Evolutionary conservation across 169 alveolate genomes (phyloP).

Genomic region (Eimeria praecox): DNA sequence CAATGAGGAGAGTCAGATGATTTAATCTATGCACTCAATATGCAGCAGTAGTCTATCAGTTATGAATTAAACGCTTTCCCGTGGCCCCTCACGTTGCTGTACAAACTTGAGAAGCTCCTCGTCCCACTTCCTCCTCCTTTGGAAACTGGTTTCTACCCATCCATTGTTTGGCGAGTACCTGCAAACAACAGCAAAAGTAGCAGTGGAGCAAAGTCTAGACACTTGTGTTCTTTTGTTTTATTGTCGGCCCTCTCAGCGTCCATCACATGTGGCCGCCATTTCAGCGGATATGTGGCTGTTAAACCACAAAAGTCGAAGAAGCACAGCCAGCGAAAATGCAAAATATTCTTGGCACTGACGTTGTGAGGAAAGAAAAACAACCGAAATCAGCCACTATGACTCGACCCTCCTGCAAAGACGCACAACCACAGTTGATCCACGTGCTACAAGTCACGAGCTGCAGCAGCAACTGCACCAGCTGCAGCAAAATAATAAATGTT

Average conservation of each 20-base stretch:
- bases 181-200: not conserved
- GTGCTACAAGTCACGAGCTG: not conserved
- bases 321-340: too few relatives aligned
- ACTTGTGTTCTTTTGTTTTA: too few relatives aligned
- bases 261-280: too few relatives aligned
- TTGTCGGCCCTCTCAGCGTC: too few relatives aligned
- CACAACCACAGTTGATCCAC: not conserved
- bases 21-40: not conserved
- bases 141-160: conserved; percentile 10
- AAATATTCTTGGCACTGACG: not conserved
- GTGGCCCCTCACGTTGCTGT: not conserved
- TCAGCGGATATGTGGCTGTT: not conserved
- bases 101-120: conserved; percentile 45
- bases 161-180: conserved; percentile 77
- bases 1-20: not conserved
- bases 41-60: not conserved
- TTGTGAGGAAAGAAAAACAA: conserved; percentile 14
- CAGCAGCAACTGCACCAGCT: not conserved
- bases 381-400: conserved; percentile 38
- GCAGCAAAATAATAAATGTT: not conserved
- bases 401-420: conserved; percentile 19
- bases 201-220: too few relatives aligned
- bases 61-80: not conserved
- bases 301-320: not conserved
- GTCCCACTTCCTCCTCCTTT: conserved; percentile 70